Evolutionary conservation across 2,329 filamentous ascomycete genomes (phyloP), one percentile per base, ranked within the genome.

Genomic region (Botrytis hyacinthi): DNA sequence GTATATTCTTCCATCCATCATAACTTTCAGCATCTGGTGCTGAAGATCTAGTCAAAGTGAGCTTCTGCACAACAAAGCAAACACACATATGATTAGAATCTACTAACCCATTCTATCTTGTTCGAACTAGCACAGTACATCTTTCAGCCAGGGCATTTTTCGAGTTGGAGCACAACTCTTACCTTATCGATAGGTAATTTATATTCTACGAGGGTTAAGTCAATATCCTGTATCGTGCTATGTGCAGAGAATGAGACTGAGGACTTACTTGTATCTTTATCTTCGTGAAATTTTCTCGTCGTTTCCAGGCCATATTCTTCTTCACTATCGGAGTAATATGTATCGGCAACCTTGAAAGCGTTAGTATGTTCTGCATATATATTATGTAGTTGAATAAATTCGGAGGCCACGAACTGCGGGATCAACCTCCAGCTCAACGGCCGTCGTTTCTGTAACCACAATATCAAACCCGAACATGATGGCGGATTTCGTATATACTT

Each of bases 231-330:
- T 26, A 42, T 16, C 35, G 48, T 42, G 22, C 35, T 40, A 66
- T 22, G 26, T 54, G 16, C 37, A n/a, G 10, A 26, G 65, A 44
- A 35, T 16, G 16, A 54, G 35, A n/a, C 60, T 4, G 20, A 29
- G 18, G 9, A 70, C 77, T 72, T 70, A 78, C 77, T 74, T 22
- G 84, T 85, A 57, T 84, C 82, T 57, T 84, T 82, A 75, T 78
- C 83, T 9, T 81, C 80, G 67, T 87, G 85, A 73, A 86, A 87
- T 8, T 84, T 81, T 2, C 85, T 81, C 3, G 66, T 42, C 26
- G 66, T 69, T 18, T 59, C 37, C 14, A n/a, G 2, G 8, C 85
- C 85, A 72, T 86, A 85, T 73, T 86, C 85, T 75, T 84, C 85
- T 26, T 69, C 66, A 37, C 37, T 57, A 44, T 69, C 66, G 18